Evolutionary conservation across 352 stramenopile genomes (phyloP), one percentile per base, ranked within the genome.

Genomic region (Plasmopara muralis): DNA sequence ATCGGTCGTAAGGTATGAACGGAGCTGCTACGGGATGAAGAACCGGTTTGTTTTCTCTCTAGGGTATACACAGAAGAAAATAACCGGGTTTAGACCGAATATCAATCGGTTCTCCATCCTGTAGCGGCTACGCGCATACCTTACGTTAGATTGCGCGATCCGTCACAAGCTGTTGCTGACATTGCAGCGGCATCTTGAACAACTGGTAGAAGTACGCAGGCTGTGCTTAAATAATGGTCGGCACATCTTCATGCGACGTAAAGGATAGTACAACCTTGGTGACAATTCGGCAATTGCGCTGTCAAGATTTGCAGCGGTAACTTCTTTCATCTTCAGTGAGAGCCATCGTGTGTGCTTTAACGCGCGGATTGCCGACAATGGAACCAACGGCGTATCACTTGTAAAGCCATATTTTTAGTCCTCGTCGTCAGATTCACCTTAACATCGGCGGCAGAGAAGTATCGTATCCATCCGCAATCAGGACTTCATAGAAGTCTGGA

Each of bases 241-340:
- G 16, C 15, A 29, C 39, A 29, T 44, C 39, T 44, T 44, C 39
- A 44, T 44, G 39, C 39, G 39, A 44, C 16, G 39, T 44, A 15
- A n/a, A 30, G 6, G 15, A 5, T 5, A 30, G 39, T 15, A 31
- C 15, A 14, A 30, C 39, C n/a, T 25, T 44, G 9, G 18, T n/a
- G 39, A 44, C 8, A 14, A 44, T 14, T 44, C 39, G 9, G 10
- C 6, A 12, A 44, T 44, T 14, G n/a, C 30, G 20, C 1, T 29
- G 12, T 44, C 39, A 4, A 44, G 15, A 14, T 44, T n/a, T 0
- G 16, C 16, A 9, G 25, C 15, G 0, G 39, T 30, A 9, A 29
- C 39, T 44, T 30, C 1, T 13, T 14, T 15, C 2, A 25, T 6
- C 15, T 44, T 44, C 0, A 44, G 15, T 6, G 39, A n/a, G 0